These are phyloP conservation scores for Aspergillus sp. DNA, from an alignment of 2,329 filamentous ascomycete species.

Conservation along the genomic window DNA sequence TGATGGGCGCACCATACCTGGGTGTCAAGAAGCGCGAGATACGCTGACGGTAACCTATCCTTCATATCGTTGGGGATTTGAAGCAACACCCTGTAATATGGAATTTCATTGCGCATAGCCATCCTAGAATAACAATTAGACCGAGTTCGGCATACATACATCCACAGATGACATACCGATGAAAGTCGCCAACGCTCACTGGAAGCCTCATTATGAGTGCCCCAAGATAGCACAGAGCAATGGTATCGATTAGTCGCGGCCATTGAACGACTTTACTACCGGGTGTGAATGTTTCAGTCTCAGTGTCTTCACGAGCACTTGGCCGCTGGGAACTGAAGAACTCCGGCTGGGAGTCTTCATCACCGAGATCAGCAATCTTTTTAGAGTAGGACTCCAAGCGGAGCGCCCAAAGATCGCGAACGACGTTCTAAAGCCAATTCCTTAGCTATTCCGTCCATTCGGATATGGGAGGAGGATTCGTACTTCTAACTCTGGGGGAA, in stretches of 20 bases:
- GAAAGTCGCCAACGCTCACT: constrained; percentile 71
- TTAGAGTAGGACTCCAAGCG: constrained; percentile 60
- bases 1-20: constrained; percentile 25
- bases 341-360: constrained; percentile 44
- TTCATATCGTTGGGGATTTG: constrained; percentile 46
- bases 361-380: constrained; percentile 40
- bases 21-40: constrained; percentile 41
- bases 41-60: constrained; percentile 43
- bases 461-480: not conserved
- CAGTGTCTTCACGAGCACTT: constrained; percentile 40
- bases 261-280: constrained; percentile 39
- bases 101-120: constrained; percentile 67
- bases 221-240: constrained; percentile 78
- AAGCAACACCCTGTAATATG: constrained; percentile 65
- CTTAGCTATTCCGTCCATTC: not conserved
- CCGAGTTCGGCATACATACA: not conserved
- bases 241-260: constrained; percentile 71
- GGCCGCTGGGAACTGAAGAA: constrained; percentile 62
- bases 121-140: constrained; percentile 21
- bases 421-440: constrained; percentile 51
- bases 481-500: constrained; percentile 73
- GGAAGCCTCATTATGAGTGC: constrained; percentile 73
- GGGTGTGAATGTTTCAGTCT: constrained; percentile 33
- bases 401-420: constrained; percentile 83
- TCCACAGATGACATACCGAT: constrained; percentile 34